Evolutionary conservation across 208 protist species (phyloP), one percentile per base, ranked within the genome.

Genomic region (Trypanosoma rangeli): DNA sequence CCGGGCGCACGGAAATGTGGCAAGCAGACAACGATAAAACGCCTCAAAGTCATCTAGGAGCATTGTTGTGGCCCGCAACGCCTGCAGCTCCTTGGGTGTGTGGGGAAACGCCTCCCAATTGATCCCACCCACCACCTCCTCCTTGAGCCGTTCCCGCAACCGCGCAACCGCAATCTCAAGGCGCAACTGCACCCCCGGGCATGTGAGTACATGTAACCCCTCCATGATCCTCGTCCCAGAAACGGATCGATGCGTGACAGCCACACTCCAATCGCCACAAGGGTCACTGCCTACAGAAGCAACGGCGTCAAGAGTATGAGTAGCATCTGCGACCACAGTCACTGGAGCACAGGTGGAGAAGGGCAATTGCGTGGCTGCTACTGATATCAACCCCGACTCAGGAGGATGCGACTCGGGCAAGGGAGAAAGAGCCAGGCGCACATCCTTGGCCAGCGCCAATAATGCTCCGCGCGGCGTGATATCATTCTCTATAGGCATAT

Each of bases 171-270:
- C 24, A 18, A 18, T 31, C 16, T 74, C 61, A 3, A 74, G 37
- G 18, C 69, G 59, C 22, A 74, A 42, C 28, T 74, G 69, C 16
- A 74, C 61, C 35, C 69, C 29, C 12, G 69, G 69, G 29, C 50
- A 61, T 13, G 69, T 74, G 60, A 74, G 61, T 12, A 74, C 44
- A 31, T 74, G 62, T 8, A 74, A 18, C 5, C 69, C 69, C 61
- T 74, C 69, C 61, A 74, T 74, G 15, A 74, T 44, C 8, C 24
- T 63, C 10, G 37, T 33, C 1, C 60, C 69, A 50, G 52, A 62
- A 2, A 63, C 54, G 4, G 26, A 37, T 55, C 69, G 69, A 16
- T 29, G n/a, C 18, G n/a, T 15, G 7, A 68, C 26, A 26, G 42
- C 31, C 28, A 7, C 28, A 16, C 1, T 56, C 61, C 62, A 68